Evolutionary conservation across 768 basidiomycete species (phyloP), one percentile per base, ranked within the genome.

Genomic region (Kwoniella sp.): DNA sequence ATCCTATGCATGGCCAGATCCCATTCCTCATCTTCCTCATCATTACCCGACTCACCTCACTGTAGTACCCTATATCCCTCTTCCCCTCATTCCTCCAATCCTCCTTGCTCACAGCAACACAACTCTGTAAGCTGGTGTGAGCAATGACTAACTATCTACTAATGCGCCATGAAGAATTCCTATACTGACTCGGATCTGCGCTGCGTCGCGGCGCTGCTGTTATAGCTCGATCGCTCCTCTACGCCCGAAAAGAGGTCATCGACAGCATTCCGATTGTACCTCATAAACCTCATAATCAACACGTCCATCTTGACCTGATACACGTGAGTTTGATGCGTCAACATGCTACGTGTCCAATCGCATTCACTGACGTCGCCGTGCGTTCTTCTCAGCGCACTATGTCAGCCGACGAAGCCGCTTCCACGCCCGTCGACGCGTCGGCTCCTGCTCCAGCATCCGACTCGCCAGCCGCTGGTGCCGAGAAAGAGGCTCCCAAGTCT

Each of bases 331-430:
- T 37, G 7, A 5, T 37, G 7, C 34, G 34, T 7, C 34, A 37
- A 13, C 34, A 7, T 13, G 7, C 13, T 37, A 13, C 8, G 17
- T 45, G 11, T 20, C 41, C 11, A 3, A 3, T 4, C 41, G 3
- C 17, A 20, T 9, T 17, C 41, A 45, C 41, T 45, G 41, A 45
- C 15, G 37, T 38, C 20, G 52, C 25, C n/a, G 7, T 22, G 4
- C 15, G 2, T 54, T 45, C 29, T 55, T 11, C 23, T 25, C 11
- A 30, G 28, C 7, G 23, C 54, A 52, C 23, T 23, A 68, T 68
- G 67, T 68, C 69, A 26, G 64, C 64, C n/a, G 59, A 58, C 41
- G 69, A 70, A 38, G 55, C 52, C 23, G 23, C 61, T 58, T n/a
- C 61, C 30, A 2, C 67, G 28, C 28, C 62, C 25, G 55, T 56